Evolutionary conservation across 169 alveolate genomes (phyloP), one percentile per base, ranked within the genome.

Genomic region (Theileria annulata): DNA sequence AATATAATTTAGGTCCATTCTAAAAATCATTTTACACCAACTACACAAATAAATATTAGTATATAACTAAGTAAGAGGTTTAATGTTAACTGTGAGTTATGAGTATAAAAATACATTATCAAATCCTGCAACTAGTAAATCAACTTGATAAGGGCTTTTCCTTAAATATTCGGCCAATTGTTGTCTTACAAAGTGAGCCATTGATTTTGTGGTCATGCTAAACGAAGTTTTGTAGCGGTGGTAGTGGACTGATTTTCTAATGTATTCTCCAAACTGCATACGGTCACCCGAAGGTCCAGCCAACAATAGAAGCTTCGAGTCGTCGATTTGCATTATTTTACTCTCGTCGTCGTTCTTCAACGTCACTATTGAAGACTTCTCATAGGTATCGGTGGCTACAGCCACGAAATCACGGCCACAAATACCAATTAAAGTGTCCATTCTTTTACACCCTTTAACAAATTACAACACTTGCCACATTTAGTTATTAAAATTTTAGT

Each of bases 261-360:
- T 92, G 77, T 72, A 87, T 76, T 93, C 95, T 10, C 95, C 91
- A 79, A 93, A 94, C 75, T 94, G 95, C 42, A 64, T 71, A 54
- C 96, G 88, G 71, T 94, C 97, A n/a, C 94, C 95, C 49, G 85
- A 62, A 13, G 95, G 92, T 13, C 97, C 97, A 10, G 93, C 97
- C 59, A 88, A 70, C 51, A 92, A 78, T 47, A 94, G 79, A 31
- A 94, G 75, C 79, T 93, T 93, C 25, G 91, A 77, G 42, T 87
- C 87, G 35, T 92, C 92, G 62, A 94, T 80, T 71, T 87, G 70
- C 71, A 80, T 60, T 56, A 89, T 86, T 71, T 92, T 92, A 42
- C 88, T 87, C 19, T 91, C 74, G 73, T 91, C 92, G 80, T 91
- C 90, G 75, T 80, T 80, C 75, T 86, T 91, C 62, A 89, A 77